Conservation (phyloP, 2,329 filamentous ascomycete genomes). For the Tolypocladium tropicale region DNA sequence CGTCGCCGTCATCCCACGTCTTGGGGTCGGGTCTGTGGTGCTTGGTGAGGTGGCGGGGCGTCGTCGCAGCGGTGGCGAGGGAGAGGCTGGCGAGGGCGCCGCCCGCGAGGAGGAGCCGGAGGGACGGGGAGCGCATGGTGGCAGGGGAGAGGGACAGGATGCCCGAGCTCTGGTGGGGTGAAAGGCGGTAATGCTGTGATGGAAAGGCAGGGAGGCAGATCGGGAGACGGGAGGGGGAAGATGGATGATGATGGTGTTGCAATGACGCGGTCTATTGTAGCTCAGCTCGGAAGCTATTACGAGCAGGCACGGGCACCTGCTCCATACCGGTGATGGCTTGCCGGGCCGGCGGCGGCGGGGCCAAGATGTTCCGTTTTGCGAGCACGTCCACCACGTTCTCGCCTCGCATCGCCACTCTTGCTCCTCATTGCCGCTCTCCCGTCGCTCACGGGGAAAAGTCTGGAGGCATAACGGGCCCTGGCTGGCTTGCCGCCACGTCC, state of each 20-base stretch:
- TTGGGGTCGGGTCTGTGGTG: background rate
- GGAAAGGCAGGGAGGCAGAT: background rate
- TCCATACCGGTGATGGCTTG: too few relatives aligned
- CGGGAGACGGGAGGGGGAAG: too few relatives aligned
- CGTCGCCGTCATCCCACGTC: slow-evolving; percentile 14
- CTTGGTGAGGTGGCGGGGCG: too few relatives aligned
- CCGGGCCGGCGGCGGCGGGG: background rate
- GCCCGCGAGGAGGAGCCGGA: background rate
- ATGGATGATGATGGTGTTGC: background rate
- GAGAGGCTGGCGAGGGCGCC: slow-evolving; percentile 5
- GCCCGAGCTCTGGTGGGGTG: too few relatives aligned
- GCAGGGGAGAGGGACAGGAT: background rate
- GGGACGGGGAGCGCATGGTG: background rate
- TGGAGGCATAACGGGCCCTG: too few relatives aligned
- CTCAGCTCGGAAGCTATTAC: too few relatives aligned
- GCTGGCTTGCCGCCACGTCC: too few relatives aligned
- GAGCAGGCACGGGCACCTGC: too few relatives aligned
- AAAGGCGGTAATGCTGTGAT: background rate
- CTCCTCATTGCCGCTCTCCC: background rate
- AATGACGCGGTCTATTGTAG: background rate
- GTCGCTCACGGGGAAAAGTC: too few relatives aligned
- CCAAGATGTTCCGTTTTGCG: background rate
- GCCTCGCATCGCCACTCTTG: too few relatives aligned
- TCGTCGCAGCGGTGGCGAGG: slow-evolving; percentile 18
- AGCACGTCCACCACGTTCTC: too few relatives aligned